Evolutionary conservation across 176 grass and related monocot species (phyloP).

Genomic region (Avena eriantha): DNA sequence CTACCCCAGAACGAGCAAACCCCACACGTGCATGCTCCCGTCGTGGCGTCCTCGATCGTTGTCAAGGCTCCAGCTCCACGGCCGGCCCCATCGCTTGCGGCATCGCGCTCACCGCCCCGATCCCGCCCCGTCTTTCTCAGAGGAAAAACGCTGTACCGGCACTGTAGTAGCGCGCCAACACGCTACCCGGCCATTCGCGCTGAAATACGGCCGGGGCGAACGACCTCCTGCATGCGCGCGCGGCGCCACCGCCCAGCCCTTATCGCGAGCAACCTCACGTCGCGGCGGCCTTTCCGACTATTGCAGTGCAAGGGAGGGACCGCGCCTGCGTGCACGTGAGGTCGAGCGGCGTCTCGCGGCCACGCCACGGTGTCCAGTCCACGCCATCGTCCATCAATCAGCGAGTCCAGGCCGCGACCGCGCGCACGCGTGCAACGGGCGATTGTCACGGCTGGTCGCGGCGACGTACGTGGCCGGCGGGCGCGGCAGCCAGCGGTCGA

Average conservation of each 20-base stretch:
- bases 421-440: background rate
- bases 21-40: background rate
- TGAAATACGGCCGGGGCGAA: too few relatives aligned
- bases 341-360: background rate
- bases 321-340: background rate
- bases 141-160: background rate
- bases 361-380: conserved; percentile 15
- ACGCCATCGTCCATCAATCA: background rate
- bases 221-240: too few relatives aligned
- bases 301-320: too few relatives aligned
- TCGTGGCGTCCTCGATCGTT: conserved; percentile 10
- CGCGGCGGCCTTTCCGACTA: too few relatives aligned
- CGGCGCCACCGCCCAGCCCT: too few relatives aligned
- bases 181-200: too few relatives aligned
- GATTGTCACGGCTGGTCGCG: background rate
- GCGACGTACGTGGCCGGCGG: background rate
- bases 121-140: background rate
- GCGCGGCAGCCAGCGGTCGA: background rate
- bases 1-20: background rate
- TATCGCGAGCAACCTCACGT: too few relatives aligned
- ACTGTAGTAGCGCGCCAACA: background rate
- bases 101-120: background rate
- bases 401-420: background rate
- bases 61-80: conserved; percentile 27
- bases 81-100: background rate